These are phyloP conservation scores for Melanomma pulvis-pyrius DNA, from an alignment of 495 filamentous ascomycete species.

Conservation along the genomic window DNA sequence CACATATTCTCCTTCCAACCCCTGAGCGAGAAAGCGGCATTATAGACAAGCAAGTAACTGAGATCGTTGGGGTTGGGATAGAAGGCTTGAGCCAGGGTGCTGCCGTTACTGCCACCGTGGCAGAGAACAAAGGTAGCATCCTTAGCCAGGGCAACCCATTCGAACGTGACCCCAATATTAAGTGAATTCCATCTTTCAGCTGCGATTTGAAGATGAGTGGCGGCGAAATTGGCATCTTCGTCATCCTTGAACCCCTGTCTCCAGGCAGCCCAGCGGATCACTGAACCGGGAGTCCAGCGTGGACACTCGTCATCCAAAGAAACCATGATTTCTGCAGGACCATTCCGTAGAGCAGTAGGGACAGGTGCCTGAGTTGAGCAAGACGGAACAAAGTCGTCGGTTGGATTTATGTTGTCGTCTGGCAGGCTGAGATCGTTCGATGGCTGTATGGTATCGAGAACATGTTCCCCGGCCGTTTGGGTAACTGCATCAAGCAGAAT, in stretches of 20 bases:
- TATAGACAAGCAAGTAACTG: constrained; percentile 1
- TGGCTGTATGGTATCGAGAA: background rate
- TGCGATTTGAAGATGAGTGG: background rate
- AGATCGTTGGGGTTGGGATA: background rate
- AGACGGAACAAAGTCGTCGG: background rate
- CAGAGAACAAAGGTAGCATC: background rate
- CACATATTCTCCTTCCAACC: constrained; percentile 2
- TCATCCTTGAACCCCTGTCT: background rate
- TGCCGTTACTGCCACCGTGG: background rate
- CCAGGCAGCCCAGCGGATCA: background rate
- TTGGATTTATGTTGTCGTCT: background rate
- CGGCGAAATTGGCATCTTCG: background rate
- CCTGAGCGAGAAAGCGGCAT: background rate
- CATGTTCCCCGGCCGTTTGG: background rate
- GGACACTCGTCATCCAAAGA: background rate
- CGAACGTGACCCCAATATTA: background rate
- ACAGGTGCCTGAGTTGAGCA: background rate
- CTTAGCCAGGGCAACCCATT: constrained; percentile 1
- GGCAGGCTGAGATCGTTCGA: background rate
- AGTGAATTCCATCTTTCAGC: background rate
- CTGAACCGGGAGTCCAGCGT: background rate
- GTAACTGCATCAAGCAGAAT: background rate
- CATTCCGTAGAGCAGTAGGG: background rate
- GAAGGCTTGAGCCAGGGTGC: background rate
- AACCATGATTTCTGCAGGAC: constrained; percentile 1